Evolutionary conservation across 345 rosid genomes (phyloP).

Genomic region (Salix viminalis): DNA sequence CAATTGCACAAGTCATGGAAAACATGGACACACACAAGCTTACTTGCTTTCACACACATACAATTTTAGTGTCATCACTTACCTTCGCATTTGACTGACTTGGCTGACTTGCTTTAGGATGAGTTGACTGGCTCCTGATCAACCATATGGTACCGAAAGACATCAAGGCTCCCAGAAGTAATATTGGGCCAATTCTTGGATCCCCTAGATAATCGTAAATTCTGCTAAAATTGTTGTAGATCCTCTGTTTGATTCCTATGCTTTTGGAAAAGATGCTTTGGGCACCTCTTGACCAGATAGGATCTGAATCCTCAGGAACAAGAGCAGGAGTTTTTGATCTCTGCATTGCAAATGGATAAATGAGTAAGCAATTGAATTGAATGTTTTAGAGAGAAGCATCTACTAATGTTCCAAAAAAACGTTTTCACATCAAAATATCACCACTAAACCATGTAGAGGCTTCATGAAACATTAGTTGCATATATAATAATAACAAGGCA

Average conservation of each 20-base stretch:
- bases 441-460: neutral
- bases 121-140: slow-evolving; percentile 49
- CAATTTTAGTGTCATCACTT: neutral
- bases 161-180: slow-evolving; percentile 75
- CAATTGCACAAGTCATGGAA: neutral
- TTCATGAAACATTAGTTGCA: too few species aligned
- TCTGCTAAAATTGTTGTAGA: slow-evolving; percentile 27
- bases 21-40: neutral
- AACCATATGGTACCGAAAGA: slow-evolving; percentile 67
- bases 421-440: neutral
- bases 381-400: neutral
- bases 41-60: neutral
- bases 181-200: slow-evolving; percentile 77
- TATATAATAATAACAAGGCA: too few species aligned
- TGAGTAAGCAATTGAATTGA: neutral
- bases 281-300: slow-evolving; percentile 59
- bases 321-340: slow-evolving; percentile 75
- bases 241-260: slow-evolving; percentile 51
- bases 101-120: slow-evolving; percentile 36
- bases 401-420: neutral
- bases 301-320: slow-evolving; percentile 69
- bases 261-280: slow-evolving; percentile 45
- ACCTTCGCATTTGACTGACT: slow-evolving; percentile 39
- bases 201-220: slow-evolving; percentile 49
- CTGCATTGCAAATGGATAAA: slow-evolving; percentile 35